Evolutionary conservation across 2,329 filamentous ascomycete genomes (phyloP).

Genomic region (Corniculantispora saksenae): DNA sequence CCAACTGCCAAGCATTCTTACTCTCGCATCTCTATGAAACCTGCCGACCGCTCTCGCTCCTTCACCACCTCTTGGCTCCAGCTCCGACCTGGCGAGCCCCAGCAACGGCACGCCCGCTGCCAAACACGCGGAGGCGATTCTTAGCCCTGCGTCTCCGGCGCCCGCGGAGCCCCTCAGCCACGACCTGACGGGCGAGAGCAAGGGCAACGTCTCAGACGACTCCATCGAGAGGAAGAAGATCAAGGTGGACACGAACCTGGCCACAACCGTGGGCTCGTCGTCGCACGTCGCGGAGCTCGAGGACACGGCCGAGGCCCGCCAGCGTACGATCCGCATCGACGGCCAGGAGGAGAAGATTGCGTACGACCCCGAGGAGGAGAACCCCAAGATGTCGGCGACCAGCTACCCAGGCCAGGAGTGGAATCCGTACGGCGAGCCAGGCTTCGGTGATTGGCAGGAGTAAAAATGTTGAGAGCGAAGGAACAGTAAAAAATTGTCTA

Average conservation of each 20-base stretch:
- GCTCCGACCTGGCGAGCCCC: not conserved
- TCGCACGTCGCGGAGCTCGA: constrained; percentile 41
- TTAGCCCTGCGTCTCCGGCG: not conserved
- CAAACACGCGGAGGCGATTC: not conserved
- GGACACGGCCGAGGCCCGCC: constrained; percentile 45
- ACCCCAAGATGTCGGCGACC: constrained; percentile 63
- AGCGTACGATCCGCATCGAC: constrained; percentile 44
- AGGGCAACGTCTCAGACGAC: constrained; percentile 12
- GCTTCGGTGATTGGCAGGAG: constrained; percentile 28
- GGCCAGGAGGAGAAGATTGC: constrained; percentile 58
- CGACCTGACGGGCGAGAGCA: constrained; percentile 14
- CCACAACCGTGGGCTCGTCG: constrained; percentile 31
- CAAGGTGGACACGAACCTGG: not conserved
- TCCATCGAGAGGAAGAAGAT: constrained; percentile 21
- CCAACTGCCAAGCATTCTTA: not conserved
- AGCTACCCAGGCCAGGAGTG: constrained; percentile 73
- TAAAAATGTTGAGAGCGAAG: not conserved
- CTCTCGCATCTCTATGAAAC: not conserved
- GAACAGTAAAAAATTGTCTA: not conserved
- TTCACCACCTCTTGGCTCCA: not conserved
- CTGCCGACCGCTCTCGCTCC: not conserved
- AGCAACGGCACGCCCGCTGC: not conserved
- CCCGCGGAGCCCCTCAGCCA: not conserved
- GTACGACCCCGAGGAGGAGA: constrained; percentile 38
- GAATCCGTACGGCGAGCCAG: constrained; percentile 53